These are phyloP conservation scores for Phytomonas sp. DNA, from an alignment of 208 protist genomes.

Conservation along the genomic window DNA sequence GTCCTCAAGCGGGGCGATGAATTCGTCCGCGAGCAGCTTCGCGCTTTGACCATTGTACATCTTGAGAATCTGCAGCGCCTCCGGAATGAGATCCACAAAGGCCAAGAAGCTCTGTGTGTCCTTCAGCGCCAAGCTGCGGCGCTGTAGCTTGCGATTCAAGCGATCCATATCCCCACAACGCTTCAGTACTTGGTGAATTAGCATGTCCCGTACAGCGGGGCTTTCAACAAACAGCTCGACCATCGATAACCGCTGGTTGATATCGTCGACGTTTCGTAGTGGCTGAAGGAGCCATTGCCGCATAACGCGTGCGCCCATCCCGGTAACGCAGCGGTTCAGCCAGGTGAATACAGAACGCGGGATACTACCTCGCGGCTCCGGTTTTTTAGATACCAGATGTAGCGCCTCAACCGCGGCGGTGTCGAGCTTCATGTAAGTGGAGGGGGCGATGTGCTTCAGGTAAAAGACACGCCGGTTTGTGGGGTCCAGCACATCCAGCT, in stretches of 20 bases:
- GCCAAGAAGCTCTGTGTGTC: slow-evolving; percentile 82
- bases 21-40: slow-evolving; percentile 79
- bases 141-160: slow-evolving; percentile 89
- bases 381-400: slow-evolving; percentile 84
- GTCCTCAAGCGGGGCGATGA: slow-evolving; percentile 78
- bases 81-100: slow-evolving; percentile 61
- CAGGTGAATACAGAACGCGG: slow-evolving; percentile 86
- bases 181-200: slow-evolving; percentile 78
- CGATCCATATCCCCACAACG: slow-evolving; percentile 91
- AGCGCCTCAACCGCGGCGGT: slow-evolving; percentile 88
- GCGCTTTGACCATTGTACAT: slow-evolving; percentile 52
- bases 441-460: slow-evolving; percentile 60
- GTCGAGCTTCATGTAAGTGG: slow-evolving; percentile 93
- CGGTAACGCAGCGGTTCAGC: slow-evolving; percentile 94
- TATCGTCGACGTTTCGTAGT: slow-evolving; percentile 85
- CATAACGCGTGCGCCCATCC: slow-evolving; percentile 94
- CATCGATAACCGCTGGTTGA: slow-evolving; percentile 90
- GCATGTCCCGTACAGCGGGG: slow-evolving; percentile 69
- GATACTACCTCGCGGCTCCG: slow-evolving; percentile 60
- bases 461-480: slow-evolving; percentile 74
- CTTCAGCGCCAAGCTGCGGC: slow-evolving; percentile 68
- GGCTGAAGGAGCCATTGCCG: slow-evolving; percentile 97
- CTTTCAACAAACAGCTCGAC: slow-evolving; percentile 91
- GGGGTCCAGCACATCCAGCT: slow-evolving; percentile 59
- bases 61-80: slow-evolving; percentile 53